Conservation (phyloP, 139 green algal genomes). For the Marvania coccoides region DNA sequence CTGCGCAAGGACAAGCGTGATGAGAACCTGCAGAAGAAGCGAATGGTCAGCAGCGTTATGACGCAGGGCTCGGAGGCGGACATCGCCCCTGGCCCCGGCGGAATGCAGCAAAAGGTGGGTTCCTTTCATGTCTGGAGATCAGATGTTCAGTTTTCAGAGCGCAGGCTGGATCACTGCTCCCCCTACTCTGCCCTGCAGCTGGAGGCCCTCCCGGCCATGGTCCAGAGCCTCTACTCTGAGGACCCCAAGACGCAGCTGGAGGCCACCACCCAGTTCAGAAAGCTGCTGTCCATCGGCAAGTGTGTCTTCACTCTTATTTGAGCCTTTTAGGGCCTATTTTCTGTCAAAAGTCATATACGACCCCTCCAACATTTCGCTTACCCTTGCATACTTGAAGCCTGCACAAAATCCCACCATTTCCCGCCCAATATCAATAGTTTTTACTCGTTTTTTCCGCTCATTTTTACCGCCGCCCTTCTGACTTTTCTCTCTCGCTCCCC, state of each 20-base stretch:
- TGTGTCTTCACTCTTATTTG: no score
- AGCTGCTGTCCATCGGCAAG: conserved; percentile 94
- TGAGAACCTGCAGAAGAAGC: conserved; percentile 97
- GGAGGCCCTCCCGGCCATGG: conserved; percentile 90
- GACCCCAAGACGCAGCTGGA: conserved; percentile 85
- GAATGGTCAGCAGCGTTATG: conserved; percentile 45
- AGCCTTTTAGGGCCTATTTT: no score
- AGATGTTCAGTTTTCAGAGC: not conserved
- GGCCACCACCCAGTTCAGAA: conserved; percentile 93
- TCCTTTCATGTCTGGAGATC: not conserved
- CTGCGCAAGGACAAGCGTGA: conserved; percentile 96
- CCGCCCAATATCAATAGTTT: no score
- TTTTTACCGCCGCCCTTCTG: no score
- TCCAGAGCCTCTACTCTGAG: conserved; percentile 76
- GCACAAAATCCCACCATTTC: no score
- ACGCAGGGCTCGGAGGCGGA: conserved; percentile 21
- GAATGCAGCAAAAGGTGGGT: conserved; percentile 35
- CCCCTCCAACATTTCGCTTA: no score
- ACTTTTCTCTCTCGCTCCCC: no score
- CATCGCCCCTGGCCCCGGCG: conserved; percentile 3
- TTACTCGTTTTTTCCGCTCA: no score
- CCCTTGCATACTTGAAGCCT: no score
- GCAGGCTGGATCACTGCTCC: not conserved
- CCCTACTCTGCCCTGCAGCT: conserved; percentile 51
- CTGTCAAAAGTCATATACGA: no score